Conservation (phyloP, 768 basidiomycete species). For the Strobilomyces confusus region DNA sequence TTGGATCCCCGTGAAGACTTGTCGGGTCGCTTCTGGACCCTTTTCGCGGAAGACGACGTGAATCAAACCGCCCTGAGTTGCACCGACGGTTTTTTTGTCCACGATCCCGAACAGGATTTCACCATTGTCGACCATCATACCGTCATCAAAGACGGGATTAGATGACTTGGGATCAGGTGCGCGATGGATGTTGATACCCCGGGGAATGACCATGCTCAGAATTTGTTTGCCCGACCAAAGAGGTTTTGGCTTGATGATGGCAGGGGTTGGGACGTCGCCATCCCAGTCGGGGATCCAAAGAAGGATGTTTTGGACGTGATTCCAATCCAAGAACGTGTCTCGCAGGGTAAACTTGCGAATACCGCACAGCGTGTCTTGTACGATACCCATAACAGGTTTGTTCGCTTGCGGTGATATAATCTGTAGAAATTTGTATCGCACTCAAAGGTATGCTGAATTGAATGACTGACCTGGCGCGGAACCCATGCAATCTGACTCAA, state of each 20-base stretch:
- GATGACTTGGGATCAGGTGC: conserved; percentile 74
- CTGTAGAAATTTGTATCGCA: conserved; percentile 36
- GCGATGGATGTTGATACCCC: conserved; percentile 90
- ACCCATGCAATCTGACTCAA: conserved; percentile 99
- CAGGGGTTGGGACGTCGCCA: conserved; percentile 85
- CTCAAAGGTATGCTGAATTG: neutral
- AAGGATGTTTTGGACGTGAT: conserved; percentile 92
- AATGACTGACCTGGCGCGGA: conserved; percentile 72
- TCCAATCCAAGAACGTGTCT: conserved; percentile 95
- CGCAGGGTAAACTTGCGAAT: conserved; percentile 96
- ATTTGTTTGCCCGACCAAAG: conserved; percentile 99
- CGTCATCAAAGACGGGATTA: conserved; percentile 86
- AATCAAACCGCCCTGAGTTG: conserved; percentile 88
- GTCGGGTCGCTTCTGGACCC: conserved; percentile 86
- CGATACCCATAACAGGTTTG: conserved; percentile 99
- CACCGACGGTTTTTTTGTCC: conserved; percentile 98
- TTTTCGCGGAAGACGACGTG: conserved; percentile 98
- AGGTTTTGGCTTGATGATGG: conserved; percentile 94
- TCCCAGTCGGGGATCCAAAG: conserved; percentile 99
- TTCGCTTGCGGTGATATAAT: conserved; percentile 99
- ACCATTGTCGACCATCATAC: conserved; percentile 95
- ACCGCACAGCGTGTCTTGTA: conserved; percentile 97
- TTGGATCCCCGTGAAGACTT: conserved; percentile 91
- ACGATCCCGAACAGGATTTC: conserved; percentile 94
- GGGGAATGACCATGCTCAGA: conserved; percentile 85